Base-by-base conservation (phyloP, 2,329 filamentous ascomycete species). In the Emmonsiellopsis sp. region DNA sequence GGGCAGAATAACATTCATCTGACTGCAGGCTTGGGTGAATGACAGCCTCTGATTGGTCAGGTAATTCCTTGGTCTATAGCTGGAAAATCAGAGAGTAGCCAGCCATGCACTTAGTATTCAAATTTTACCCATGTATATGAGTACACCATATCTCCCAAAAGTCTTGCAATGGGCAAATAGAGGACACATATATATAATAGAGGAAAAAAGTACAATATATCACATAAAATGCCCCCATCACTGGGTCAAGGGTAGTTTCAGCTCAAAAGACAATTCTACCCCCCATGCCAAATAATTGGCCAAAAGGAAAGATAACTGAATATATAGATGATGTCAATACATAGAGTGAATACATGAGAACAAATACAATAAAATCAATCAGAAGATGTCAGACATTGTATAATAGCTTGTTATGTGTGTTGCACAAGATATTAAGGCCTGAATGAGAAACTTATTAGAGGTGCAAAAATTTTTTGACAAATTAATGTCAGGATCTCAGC, bases 401-500 rank as follows among this genome's bases (percentile, higher is more conserved):
- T 11, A 42, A n/a, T 11, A 42, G 13, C 13, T 14, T 14, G 17
- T 1, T 10, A 6, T 13, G 14, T 9, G 13, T 6, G 13, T 42
- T 6, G 27, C 14, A 21, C 3, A 14, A 14, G 9, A 1, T 27
- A 2, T 48, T 17, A 48, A 21, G 33, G 10, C 33, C 45, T 14
- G 7, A 32, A 37, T 14, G 36, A 43, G 39, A 51, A 51, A 51
- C 49, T 51, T 17, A 37, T 36, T 11, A 14, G 6, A 21, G 49
- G 37, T 56, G 48, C 55, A 33, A 74, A 74, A 13, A 74, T 68
- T 53, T 69, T 71, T 9, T 63, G 59, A 32, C 74, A 71, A 49
- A 79, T 77, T 50, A 77, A 73, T 42, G 74, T 70, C 11, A 96
- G 76, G 55, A 96, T 93, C 50, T 80, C 78, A 65, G 86, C 81